Evolutionary conservation across 2,329 filamentous ascomycete genomes (phyloP).

Genomic region (Colletotrichum cordylinicola): DNA sequence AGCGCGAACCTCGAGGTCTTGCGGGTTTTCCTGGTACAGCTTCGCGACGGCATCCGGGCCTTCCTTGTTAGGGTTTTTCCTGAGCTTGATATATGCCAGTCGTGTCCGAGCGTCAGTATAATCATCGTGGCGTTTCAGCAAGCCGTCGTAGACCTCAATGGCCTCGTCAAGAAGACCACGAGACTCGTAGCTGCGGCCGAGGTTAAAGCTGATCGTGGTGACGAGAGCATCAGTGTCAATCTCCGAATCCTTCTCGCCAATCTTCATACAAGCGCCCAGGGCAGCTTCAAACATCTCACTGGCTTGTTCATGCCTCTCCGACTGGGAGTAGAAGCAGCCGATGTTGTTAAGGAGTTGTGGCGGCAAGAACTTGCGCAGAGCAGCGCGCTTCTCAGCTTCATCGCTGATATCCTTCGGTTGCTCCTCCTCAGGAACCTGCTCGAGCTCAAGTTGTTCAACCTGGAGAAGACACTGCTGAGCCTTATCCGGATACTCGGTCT

Average conservation of each 20-base stretch:
- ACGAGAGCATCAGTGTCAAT: constrained; percentile 90
- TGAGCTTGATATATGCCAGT: constrained; percentile 87
- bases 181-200: constrained; percentile 91
- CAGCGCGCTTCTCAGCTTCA: constrained; percentile 62
- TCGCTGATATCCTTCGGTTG: constrained; percentile 62
- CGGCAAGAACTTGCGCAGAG: constrained; percentile 78
- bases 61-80: constrained; percentile 80
- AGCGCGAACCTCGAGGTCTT: constrained; percentile 89
- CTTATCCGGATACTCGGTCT: constrained; percentile 84
- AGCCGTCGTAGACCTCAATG: constrained; percentile 83
- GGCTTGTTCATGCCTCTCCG: constrained; percentile 80
- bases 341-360: constrained; percentile 97
- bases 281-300: constrained; percentile 93
- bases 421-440: constrained; percentile 76
- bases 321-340: constrained; percentile 92
- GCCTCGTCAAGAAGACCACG: constrained; percentile 83
- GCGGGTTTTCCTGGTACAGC: constrained; percentile 82
- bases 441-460: constrained; percentile 88
- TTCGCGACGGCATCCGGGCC: constrained; percentile 86
- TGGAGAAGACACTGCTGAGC: constrained; percentile 90
- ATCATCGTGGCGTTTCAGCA: constrained; percentile 84
- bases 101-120: constrained; percentile 92
- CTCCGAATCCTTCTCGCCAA: constrained; percentile 75
- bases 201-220: constrained; percentile 96
- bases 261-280: constrained; percentile 83